phyloP scores from a whole-genome alignment of 139 green algal genomes.

The Picochlorum sp. region DNA sequence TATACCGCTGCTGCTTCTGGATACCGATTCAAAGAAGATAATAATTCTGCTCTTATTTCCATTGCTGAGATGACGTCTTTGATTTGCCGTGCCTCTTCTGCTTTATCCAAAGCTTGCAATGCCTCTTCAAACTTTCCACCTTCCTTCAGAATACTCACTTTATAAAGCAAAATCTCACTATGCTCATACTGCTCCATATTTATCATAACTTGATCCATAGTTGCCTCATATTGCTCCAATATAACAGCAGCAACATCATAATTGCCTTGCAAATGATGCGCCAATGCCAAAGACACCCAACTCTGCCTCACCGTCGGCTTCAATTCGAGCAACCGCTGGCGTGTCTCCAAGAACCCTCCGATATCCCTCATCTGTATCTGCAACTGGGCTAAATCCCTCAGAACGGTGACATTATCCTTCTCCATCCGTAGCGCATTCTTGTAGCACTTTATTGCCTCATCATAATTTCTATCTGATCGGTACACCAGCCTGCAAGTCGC shows the following conservation, averaged over 20 bases:
- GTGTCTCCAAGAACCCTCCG: constrained; percentile 81
- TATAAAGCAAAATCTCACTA: constrained; percentile 94
- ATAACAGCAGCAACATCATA: constrained; percentile 63
- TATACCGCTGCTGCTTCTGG: constrained; percentile 62
- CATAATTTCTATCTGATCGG: constrained; percentile 85
- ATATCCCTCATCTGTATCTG: constrained; percentile 91
- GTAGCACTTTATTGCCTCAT: constrained; percentile 99
- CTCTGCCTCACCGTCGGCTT: constrained; percentile 72
- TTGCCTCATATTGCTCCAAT: constrained; percentile 31
- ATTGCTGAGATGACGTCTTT: constrained; percentile 62
- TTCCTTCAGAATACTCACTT: constrained; percentile 76
- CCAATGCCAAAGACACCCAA: constrained; percentile 88
- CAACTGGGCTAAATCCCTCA: constrained; percentile 3
- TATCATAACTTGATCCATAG: constrained; percentile 11
- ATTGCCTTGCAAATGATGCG: constrained; percentile 78
- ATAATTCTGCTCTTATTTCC: constrained; percentile 56
- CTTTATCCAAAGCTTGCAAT: constrained; percentile 41
- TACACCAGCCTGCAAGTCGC: constrained; percentile 60
- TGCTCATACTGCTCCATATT: constrained; percentile 85
- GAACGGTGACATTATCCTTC: constrained; percentile 86
- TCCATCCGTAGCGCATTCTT: constrained; percentile 90
- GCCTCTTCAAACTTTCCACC: constrained; percentile 40
- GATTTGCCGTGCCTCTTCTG: constrained; percentile 44
- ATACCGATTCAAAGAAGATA: constrained; percentile 34
- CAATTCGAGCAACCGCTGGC: constrained; percentile 72